A percentile compares a stretch with the other conserved stretches of the same genome.
Evolutionary conservation across 306 rosid genomes (phyloP).

Genomic region (Lagenaria siceraria): DNA sequence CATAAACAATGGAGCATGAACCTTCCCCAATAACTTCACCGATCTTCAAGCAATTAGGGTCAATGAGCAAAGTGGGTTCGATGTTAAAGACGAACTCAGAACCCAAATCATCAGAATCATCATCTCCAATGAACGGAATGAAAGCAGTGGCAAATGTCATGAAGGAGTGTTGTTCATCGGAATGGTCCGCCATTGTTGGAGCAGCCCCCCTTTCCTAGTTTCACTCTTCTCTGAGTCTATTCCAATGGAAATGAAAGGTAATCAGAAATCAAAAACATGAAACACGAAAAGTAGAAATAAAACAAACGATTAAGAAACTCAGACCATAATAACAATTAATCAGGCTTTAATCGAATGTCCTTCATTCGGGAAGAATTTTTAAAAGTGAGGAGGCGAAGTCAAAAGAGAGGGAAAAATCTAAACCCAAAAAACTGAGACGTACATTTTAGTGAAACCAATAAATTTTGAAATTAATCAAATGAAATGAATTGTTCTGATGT

Average conservation of each 20-base stretch:
- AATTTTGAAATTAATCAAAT: background rate
- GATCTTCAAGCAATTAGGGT: slow-evolving; percentile 10
- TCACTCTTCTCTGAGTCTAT: background rate
- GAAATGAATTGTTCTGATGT: background rate
- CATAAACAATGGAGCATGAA: slow-evolving; percentile 19
- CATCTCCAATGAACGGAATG: background rate
- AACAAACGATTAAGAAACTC: background rate
- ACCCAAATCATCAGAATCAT: background rate
- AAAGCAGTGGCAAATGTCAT: background rate
- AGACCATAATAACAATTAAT: background rate
- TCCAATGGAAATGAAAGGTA: background rate
- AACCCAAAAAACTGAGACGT: background rate
- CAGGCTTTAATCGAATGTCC: background rate
- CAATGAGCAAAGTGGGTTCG: slow-evolving; percentile 24
- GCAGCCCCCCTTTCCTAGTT: background rate
- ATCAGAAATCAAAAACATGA: background rate
- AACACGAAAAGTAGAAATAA: background rate
- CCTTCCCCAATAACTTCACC: slow-evolving; percentile 27
- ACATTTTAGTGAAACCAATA: background rate
- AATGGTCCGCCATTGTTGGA: slow-evolving; percentile 23
- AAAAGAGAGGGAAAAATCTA: slow-evolving; percentile 9
- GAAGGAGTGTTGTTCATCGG: background rate
- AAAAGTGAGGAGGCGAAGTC: background rate
- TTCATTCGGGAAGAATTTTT: background rate
- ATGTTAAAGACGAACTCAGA: slow-evolving; percentile 23